Evolutionary conservation across 2,329 filamentous ascomycete species (phyloP).

Genomic region (Claviceps spartinae): DNA sequence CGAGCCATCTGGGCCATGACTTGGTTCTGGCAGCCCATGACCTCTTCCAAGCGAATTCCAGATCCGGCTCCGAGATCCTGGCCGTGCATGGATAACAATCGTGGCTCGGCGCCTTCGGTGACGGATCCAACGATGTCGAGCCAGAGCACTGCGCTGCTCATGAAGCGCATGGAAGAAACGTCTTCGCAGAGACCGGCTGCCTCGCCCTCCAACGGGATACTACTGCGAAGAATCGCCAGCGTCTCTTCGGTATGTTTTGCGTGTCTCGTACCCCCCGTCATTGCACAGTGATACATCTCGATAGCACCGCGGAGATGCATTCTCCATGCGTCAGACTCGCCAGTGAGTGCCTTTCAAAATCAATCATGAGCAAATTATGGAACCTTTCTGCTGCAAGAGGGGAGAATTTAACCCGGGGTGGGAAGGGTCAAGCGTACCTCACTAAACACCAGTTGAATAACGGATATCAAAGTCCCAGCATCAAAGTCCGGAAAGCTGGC

Average conservation of each 20-base stretch:
- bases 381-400: not conserved
- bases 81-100: constrained; percentile 7
- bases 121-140: constrained; percentile 10
- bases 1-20: constrained; percentile 11
- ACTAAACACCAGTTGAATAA: not conserved
- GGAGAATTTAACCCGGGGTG: not conserved
- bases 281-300: not conserved
- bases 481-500: not conserved
- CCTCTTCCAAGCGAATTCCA: constrained; percentile 9
- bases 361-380: not conserved
- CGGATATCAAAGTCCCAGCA: not conserved
- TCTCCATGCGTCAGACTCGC: not conserved
- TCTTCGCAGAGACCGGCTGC: constrained; percentile 10
- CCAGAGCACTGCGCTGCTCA: constrained; percentile 11
- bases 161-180: constrained; percentile 8
- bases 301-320: not conserved
- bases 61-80: not conserved
- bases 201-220: constrained; percentile 8
- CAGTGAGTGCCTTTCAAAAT: not conserved
- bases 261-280: not conserved
- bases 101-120: constrained; percentile 5
- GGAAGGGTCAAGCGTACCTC: not conserved
- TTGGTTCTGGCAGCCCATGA: constrained; percentile 12
- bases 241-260: not conserved
- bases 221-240: constrained; percentile 4